phyloP scores from a whole-genome alignment of 2,329 filamentous ascomycete species.

The Lachnellula subtilissima region DNA sequence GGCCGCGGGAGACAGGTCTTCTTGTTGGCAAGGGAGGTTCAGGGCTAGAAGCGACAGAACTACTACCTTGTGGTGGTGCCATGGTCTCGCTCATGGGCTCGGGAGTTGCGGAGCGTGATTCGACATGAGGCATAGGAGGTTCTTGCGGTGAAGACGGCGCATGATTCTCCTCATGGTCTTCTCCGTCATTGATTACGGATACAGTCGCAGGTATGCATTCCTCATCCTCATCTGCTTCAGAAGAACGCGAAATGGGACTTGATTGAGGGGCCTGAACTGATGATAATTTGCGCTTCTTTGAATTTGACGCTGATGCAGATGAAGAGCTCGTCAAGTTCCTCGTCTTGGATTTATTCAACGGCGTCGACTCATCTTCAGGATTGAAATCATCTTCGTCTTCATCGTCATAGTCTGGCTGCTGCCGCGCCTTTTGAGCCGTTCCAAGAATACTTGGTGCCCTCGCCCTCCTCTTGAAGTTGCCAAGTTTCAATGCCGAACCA shows the following conservation, averaged over 20 bases:
- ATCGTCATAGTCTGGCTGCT: slow-evolving; percentile 37
- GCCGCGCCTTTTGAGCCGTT: slow-evolving; percentile 29
- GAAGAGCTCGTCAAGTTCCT: slow-evolving; percentile 30
- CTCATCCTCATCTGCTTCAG: slow-evolving; percentile 9
- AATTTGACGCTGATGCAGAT: slow-evolving; percentile 33
- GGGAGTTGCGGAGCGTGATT: slow-evolving; percentile 21
- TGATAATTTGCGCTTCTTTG: slow-evolving; percentile 50
- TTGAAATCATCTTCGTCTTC: slow-evolving; percentile 48
- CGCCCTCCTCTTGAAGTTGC: slow-evolving; percentile 51
- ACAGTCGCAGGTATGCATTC: slow-evolving; percentile 25
- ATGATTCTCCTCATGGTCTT: slow-evolving; percentile 14
- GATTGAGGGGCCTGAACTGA: slow-evolving; percentile 26
- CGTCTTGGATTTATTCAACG: slow-evolving; percentile 48
- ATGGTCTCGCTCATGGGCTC: slow-evolving; percentile 31
- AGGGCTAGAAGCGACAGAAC: slow-evolving; percentile 21
- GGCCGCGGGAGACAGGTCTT: slow-evolving; percentile 18
- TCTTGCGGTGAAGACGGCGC: slow-evolving; percentile 7
- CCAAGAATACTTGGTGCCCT: slow-evolving; percentile 60
- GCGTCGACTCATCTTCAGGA: slow-evolving; percentile 65
- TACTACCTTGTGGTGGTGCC: slow-evolving; percentile 32
- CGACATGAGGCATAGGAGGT: slow-evolving; percentile 18
- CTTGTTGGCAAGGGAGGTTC: slow-evolving; percentile 12
- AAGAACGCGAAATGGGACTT: slow-evolving; percentile 18
- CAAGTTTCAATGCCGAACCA: slow-evolving; percentile 46
- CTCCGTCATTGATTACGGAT: slow-evolving; percentile 16